A percentile compares a stretch with the other conserved stretches of the same genome.
Evolutionary conservation across 2,329 filamentous ascomycete species (phyloP).

Genomic region (Bipolaris oryzae): DNA sequence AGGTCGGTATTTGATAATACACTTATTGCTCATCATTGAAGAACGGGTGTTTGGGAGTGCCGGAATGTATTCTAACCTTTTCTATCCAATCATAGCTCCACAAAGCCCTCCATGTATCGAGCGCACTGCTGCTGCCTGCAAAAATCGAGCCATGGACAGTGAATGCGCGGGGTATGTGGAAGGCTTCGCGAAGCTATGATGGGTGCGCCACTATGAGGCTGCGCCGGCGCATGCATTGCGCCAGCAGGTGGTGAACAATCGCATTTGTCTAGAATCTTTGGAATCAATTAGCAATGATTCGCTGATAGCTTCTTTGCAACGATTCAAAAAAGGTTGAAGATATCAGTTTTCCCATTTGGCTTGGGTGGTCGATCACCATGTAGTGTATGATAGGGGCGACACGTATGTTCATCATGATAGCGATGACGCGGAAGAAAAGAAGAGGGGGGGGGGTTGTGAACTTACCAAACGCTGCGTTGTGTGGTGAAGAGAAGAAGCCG

Average conservation of each 20-base stretch:
- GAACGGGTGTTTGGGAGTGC: constrained; percentile 1
- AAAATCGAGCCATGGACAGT: constrained; percentile 7
- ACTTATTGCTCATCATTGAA: constrained; percentile 46
- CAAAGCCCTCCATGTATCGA: constrained; percentile 11
- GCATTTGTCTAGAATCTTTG: neutral
- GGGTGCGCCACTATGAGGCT: neutral
- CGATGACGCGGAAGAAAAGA: constrained; percentile 5
- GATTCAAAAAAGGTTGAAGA: constrained; percentile 15
- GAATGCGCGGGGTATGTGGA: neutral
- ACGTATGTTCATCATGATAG: constrained; percentile 46
- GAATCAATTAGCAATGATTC: constrained; percentile 28
- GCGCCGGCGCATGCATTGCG: neutral
- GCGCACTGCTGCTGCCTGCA: neutral
- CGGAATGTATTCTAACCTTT: constrained; percentile 25
- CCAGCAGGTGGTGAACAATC: neutral
- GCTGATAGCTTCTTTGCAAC: constrained; percentile 5
- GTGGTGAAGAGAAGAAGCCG: constrained; percentile 25
- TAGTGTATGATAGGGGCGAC: constrained; percentile 50
- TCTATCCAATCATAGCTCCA: constrained; percentile 20
- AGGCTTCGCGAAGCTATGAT: constrained; percentile 7
- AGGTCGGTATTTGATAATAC: constrained; percentile 51
- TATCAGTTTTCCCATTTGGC: constrained; percentile 50
- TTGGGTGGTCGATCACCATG: constrained; percentile 50
- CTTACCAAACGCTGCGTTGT: constrained; percentile 40
- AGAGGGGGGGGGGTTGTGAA: constrained; percentile 12